Evolutionary conservation across 805 yeast species (phyloP), one percentile per base, ranked within the genome.

Genomic region (Pichia pseudocactophila): DNA sequence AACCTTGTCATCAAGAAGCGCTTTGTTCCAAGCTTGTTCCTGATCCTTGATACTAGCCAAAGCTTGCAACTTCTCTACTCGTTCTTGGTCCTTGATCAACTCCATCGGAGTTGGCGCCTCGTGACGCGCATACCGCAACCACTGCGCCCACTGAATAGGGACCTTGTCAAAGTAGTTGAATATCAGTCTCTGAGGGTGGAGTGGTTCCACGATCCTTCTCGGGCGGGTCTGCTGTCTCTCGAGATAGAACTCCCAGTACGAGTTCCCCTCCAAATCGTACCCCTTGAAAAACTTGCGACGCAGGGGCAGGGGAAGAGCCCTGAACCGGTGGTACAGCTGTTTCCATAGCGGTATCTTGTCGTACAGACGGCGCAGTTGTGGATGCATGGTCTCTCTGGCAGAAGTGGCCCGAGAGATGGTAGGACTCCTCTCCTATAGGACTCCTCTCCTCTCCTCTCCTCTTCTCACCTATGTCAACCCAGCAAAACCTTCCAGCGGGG

Each of bases 221-320:
- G 80, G 67, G 44, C 79, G 59, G 20, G 60, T 64, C 13, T 43
- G 39, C 12, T 25, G 18, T 10, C 57, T 55, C 46, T 75, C 78
- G 20, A 73, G 64, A 40, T 70, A 68, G 59, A 81, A 78, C 57
- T 85, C 95, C 95, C 95, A 85, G 63, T 80, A 85, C 2, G 90
- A 78, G 58, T 85, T 85, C 2, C 92, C 95, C 32, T 76, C 78
- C n/a, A 86, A 66, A 55, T 85, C 95, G 55, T 82, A 84, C 2
- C 87, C 84, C 32, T 79, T 68, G 51, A 84, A 83, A 65, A 78
- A 84, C 56, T 69, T 71, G 42, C 70, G 70, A 33, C 94, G 69
- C 58, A 83, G 78, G 0, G 95, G 95, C 3, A 84, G 69, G 36
- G 80, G 62, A 4, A 82, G 59, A 0, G 88, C 70, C 51, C 71